These are phyloP conservation scores for Penicillium oxalicum DNA, from an alignment of 2,329 filamentous ascomycete species.

Conservation along the genomic window DNA sequence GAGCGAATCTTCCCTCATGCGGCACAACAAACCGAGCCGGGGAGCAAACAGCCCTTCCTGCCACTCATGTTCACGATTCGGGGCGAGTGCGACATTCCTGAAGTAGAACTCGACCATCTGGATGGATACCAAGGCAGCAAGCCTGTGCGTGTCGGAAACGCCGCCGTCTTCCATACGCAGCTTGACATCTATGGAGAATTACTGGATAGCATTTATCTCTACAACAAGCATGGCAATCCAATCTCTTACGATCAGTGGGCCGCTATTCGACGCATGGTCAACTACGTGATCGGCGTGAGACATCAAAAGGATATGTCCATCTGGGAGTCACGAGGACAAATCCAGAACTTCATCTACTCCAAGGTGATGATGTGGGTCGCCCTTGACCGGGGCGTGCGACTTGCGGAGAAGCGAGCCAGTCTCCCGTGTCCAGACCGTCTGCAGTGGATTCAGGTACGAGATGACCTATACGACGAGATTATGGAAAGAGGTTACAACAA, in stretches of 20 bases:
- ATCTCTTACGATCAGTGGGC: slow-evolving; percentile 72
- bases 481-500: slow-evolving; percentile 74
- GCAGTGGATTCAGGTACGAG: slow-evolving; percentile 61
- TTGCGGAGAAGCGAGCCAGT: slow-evolving; percentile 64
- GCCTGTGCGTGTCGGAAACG: slow-evolving; percentile 72
- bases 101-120: slow-evolving; percentile 62
- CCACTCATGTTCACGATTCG: slow-evolving; percentile 79
- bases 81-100: slow-evolving; percentile 68
- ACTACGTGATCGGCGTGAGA: slow-evolving; percentile 65
- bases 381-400: slow-evolving; percentile 66
- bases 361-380: slow-evolving; percentile 81
- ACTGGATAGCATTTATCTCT: slow-evolving; percentile 70
- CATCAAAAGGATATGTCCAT: slow-evolving; percentile 71
- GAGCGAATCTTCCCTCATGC: slow-evolving; percentile 51
- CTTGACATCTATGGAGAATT: slow-evolving; percentile 76
- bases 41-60: slow-evolving; percentile 50
- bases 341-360: slow-evolving; percentile 74
- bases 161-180: slow-evolving; percentile 68
- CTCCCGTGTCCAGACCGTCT: slow-evolving; percentile 65
- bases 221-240: slow-evolving; percentile 73
- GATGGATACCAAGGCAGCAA: slow-evolving; percentile 66
- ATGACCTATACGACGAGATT: slow-evolving; percentile 65
- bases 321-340: slow-evolving; percentile 71
- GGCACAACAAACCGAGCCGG: slow-evolving; percentile 52
- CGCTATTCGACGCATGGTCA: slow-evolving; percentile 60